phyloP scores from a whole-genome alignment of 257 asterid genomes.

The Linderniella brevidens region DNA sequence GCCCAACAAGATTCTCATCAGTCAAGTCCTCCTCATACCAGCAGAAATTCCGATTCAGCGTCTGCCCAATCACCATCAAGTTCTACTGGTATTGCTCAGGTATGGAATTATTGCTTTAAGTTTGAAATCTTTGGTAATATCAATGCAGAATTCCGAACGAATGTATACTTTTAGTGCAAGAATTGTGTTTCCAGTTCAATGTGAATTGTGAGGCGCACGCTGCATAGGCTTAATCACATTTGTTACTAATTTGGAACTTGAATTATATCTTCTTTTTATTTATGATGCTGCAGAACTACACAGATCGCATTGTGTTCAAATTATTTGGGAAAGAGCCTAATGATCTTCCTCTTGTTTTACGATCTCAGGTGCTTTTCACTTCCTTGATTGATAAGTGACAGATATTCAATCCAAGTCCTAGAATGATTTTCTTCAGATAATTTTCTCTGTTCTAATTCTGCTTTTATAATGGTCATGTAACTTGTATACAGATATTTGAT shows the following conservation, averaged over 20 bases:
- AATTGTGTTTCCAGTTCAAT: neutral
- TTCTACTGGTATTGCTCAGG: conserved; percentile 75
- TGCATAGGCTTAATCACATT: conserved; percentile 1
- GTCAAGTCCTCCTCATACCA: conserved; percentile 75
- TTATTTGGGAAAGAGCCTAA: conserved; percentile 77
- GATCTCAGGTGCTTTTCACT: conserved; percentile 43
- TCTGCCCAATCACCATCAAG: conserved; percentile 77
- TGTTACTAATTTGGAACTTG: neutral
- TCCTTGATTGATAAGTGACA: conserved; percentile 5
- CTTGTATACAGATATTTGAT: conserved; percentile 54
- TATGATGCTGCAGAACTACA: conserved; percentile 39
- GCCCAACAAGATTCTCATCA: conserved; percentile 51
- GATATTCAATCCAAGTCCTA: neutral
- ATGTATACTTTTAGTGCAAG: neutral
- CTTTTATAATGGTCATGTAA: conserved; percentile 8
- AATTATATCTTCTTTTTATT: conserved; percentile 9
- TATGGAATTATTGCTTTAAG: conserved; percentile 8
- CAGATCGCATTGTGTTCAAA: conserved; percentile 74
- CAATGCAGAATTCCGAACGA: neutral
- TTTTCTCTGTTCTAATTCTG: neutral
- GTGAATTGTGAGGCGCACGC: neutral
- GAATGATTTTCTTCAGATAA: neutral
- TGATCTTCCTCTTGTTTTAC: conserved; percentile 46
- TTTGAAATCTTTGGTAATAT: conserved; percentile 6
- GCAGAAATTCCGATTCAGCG: conserved; percentile 68